A percentile compares a stretch with the other conserved stretches of the same genome.
Evolutionary conservation across 768 basidiomycete genomes (phyloP).

Genomic region (Hygrocybe coccinea): DNA sequence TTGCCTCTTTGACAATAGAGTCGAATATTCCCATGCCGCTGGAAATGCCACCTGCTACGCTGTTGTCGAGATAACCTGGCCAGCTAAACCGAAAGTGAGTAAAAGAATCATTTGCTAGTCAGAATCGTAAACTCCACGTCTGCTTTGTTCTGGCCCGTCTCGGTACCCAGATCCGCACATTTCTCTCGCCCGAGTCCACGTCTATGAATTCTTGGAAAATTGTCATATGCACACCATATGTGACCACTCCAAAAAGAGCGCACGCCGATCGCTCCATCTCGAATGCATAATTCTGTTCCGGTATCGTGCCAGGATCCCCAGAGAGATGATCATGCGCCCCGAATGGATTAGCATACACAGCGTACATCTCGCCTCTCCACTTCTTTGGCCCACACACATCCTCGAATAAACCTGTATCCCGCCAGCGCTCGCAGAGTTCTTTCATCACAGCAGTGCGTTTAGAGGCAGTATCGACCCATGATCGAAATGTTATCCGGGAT

Average conservation of each 20-base stretch:
- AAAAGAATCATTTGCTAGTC: not conserved
- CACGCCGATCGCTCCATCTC: conserved; percentile 88
- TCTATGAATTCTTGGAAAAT: conserved; percentile 48
- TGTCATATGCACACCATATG: conserved; percentile 90
- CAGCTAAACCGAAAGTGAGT: conserved; percentile 42
- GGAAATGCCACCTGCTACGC: conserved; percentile 87
- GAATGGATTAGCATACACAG: conserved; percentile 68
- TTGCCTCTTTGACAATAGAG: conserved; percentile 82
- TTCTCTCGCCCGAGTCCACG: conserved; percentile 32
- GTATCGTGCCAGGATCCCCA: conserved; percentile 26
- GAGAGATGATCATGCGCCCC: conserved; percentile 47
- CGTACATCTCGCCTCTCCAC: conserved; percentile 85
- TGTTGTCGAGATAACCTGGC: conserved; percentile 86
- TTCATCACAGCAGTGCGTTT: conserved; percentile 60
- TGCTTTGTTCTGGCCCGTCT: conserved; percentile 80
- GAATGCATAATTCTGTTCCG: conserved; percentile 64
- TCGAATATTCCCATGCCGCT: conserved; percentile 70
- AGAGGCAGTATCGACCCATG: conserved; percentile 47
- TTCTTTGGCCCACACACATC: conserved; percentile 68
- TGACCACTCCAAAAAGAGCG: conserved; percentile 82
- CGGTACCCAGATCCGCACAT: conserved; percentile 77
- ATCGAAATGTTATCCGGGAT: conserved; percentile 45
- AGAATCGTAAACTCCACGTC: conserved; percentile 51
- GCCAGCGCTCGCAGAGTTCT: conserved; percentile 71
- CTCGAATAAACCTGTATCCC: conserved; percentile 55